Conservation (phyloP, 1,139 yeast species). For the Chernovozyma sophiae-reginae region DNA sequence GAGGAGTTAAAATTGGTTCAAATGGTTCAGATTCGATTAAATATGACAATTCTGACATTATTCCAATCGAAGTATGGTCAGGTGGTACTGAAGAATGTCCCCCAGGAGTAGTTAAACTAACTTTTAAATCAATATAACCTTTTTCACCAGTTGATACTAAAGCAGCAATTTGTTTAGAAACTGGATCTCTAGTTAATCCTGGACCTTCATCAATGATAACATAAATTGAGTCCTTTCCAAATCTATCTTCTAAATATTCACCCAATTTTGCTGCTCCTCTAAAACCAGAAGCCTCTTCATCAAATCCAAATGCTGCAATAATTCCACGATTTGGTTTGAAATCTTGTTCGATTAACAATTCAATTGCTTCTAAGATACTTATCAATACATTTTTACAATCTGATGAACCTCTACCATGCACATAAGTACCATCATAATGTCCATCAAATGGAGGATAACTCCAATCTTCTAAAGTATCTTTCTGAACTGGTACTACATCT, state of each 20-base stretch:
- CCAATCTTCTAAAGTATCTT: conserved; percentile 17
- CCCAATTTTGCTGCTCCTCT: conserved; percentile 51
- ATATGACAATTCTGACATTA: conserved; percentile 50
- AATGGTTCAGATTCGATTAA: conserved; percentile 50
- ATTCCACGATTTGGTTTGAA: conserved; percentile 54
- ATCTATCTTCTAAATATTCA: conserved; percentile 39
- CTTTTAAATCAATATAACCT: conserved; percentile 52
- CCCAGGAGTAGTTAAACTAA: conserved; percentile 54
- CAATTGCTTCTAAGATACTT: conserved; percentile 57
- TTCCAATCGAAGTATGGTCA: conserved; percentile 71
- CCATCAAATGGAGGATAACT: conserved; percentile 18
- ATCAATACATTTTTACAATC: conserved; percentile 62
- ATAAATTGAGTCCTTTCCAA: conserved; percentile 54
- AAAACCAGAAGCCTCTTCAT: conserved; percentile 64
- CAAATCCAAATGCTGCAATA: conserved; percentile 63
- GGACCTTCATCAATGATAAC: conserved; percentile 64
- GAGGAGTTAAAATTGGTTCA: conserved; percentile 35
- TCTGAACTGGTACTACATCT: conserved; percentile 19
- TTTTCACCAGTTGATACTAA: conserved; percentile 54
- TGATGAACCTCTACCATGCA: conserved; percentile 65
- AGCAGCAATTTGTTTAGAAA: conserved; percentile 23
- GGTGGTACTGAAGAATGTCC: conserved; percentile 78
- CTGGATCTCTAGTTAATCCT: conserved; percentile 23
- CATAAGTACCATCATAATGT: conserved; percentile 12
- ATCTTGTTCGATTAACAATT: conserved; percentile 36